Evolutionary conservation across 768 basidiomycete genomes (phyloP), one percentile per base, ranked within the genome.

Genomic region (Xanthoconium stramineum): DNA sequence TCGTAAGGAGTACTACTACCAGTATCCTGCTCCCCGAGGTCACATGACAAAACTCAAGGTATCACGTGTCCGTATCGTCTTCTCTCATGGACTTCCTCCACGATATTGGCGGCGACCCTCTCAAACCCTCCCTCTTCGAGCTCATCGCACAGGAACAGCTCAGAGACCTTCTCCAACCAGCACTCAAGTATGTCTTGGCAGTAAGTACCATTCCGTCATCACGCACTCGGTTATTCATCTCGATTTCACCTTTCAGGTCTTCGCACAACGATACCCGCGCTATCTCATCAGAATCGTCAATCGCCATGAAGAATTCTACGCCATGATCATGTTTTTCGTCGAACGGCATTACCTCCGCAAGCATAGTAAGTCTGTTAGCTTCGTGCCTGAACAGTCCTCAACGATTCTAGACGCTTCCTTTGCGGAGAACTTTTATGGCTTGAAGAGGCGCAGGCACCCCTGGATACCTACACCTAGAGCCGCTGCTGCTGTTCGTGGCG

Each of bases 241-340:
- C 44, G 55, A 45, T 19, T 44, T 45, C 39, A 37, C 45, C n/a
- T 29, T 53, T 2, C 37, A 97, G 95, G 89, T 96, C 55, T 91
- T 98, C 64, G 94, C 97, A 4, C 94, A 98, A 76, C 80, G 87
- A 53, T 89, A 98, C 69, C 97, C 97, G 7, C 83, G 97, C 52
- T 95, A 98, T 71, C 81, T 98, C 32, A 74, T 99, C 42, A 85
- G 87, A 17, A 78, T 98, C 51, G 91, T 97, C 15, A 98, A 98
- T 71, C 78, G 85, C 33, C 97, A 99, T 76, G 97, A 99, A 70
- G 95, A 98, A 70, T 92, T 97, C 72, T 98, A 97, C 64, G 91
- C 94, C 1, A 61, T 81, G 14, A 78, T 96, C 59, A 91, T 98
- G 87, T 74, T 95, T 52, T 79, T 94, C 54, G 87, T 98, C 17